Evolutionary conservation across 1,284 basidiomycete genomes (phyloP).

Genomic region (Agaricales sp.): DNA sequence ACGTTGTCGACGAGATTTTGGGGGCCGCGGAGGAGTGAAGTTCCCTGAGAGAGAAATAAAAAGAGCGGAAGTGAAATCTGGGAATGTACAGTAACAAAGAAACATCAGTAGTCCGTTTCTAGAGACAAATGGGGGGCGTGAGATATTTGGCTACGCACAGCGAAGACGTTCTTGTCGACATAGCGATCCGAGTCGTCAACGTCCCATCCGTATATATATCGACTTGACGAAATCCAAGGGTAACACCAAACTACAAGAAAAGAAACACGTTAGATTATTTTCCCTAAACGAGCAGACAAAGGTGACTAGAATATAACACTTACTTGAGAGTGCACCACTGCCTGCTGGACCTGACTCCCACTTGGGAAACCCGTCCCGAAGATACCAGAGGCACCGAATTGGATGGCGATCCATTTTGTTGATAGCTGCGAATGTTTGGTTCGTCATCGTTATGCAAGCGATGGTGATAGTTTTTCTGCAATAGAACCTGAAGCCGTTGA

Average conservation of each 20-base stretch:
- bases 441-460: slow-evolving; percentile 28
- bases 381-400: slow-evolving; percentile 36
- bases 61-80: slow-evolving; percentile 5
- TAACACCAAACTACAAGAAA: not conserved
- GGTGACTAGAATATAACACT: slow-evolving; percentile 16
- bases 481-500: slow-evolving; percentile 41
- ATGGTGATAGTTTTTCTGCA: slow-evolving; percentile 34
- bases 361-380: slow-evolving; percentile 49
- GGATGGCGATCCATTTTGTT: slow-evolving; percentile 39
- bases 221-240: slow-evolving; percentile 14
- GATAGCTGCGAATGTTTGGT: slow-evolving; percentile 42
- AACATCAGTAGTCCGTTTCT: slow-evolving; percentile 14
- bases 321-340: not conserved
- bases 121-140: slow-evolving; percentile 25
- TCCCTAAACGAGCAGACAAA: slow-evolving; percentile 5
- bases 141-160: slow-evolving; percentile 14
- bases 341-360: slow-evolving; percentile 22
- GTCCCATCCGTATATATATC: not conserved
- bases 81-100: slow-evolving; percentile 29
- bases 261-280: slow-evolving; percentile 1
- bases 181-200: not conserved
- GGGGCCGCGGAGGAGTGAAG: slow-evolving; percentile 47
- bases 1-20: slow-evolving; percentile 37
- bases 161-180: not conserved
- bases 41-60: slow-evolving; percentile 27